A percentile compares a stretch with the other conserved stretches of the same genome.
These are phyloP conservation scores for Quercus tomentella DNA, from an alignment of 331 rosid genomes.

Conservation along the genomic window DNA sequence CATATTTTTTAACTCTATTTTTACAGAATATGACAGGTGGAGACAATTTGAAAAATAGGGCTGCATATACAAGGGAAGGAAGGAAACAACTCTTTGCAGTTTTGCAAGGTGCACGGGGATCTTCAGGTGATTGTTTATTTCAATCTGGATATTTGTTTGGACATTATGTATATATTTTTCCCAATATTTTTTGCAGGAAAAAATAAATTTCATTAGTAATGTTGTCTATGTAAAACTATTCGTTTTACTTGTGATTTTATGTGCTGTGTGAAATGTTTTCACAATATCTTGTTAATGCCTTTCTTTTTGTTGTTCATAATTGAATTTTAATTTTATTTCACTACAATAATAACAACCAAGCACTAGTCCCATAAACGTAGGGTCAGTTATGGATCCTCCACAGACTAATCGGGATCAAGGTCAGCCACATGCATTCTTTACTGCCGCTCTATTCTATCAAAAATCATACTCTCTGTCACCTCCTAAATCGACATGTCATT, in stretches of 20 bases:
- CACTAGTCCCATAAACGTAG: too few relatives aligned
- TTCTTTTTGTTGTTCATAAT: not conserved
- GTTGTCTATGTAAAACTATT: not conserved
- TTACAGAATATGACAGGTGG: constrained; percentile 62
- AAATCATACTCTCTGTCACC: too few relatives aligned
- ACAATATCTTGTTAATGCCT: not conserved
- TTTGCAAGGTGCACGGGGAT: constrained; percentile 96
- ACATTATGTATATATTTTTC: not conserved
- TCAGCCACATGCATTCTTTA: too few relatives aligned
- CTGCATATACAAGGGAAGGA: constrained; percentile 75
- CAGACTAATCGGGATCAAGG: too few relatives aligned
- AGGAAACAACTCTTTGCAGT: constrained; percentile 94
- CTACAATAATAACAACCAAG: too few relatives aligned
- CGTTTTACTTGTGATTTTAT: not conserved
- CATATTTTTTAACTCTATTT: constrained; percentile 12
- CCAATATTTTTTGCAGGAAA: constrained; percentile 11
- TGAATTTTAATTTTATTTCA: not conserved
- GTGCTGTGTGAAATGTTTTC: not conserved
- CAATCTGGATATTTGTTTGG: not conserved
- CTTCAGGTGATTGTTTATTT: constrained; percentile 66
- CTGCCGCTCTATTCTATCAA: too few relatives aligned
- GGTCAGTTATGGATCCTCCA: too few relatives aligned
- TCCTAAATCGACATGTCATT: too few relatives aligned
- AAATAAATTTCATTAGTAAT: not conserved
- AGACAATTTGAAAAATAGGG: constrained; percentile 67